Evolutionary conservation across 495 filamentous ascomycete genomes (phyloP).

Genomic region (Daldinia bambusicola): DNA sequence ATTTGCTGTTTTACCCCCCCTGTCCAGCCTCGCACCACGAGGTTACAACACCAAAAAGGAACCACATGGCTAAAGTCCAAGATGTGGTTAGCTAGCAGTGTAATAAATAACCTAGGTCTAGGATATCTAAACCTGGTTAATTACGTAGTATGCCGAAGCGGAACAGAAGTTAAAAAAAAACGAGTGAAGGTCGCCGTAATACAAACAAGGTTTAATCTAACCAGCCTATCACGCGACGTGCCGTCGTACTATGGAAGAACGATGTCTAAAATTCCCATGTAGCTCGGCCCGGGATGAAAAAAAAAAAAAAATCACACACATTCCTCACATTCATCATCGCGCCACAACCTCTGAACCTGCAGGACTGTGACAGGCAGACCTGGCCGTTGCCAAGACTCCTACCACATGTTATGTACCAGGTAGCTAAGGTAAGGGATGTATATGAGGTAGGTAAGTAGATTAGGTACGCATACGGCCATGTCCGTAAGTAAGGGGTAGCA

Average conservation of each 20-base stretch:
- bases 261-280: neutral
- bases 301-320: neutral
- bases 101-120: neutral
- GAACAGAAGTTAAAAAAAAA: neutral
- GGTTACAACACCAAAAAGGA: neutral
- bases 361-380: neutral
- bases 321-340: no score
- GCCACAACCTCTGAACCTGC: neutral
- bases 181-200: neutral
- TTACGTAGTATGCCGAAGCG: conserved; percentile 4
- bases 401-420: neutral
- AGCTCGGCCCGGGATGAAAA: neutral
- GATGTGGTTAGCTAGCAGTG: neutral
- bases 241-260: neutral
- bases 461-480: neutral
- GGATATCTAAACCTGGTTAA: neutral
- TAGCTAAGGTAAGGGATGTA: no score
- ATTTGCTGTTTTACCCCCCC: neutral
- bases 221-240: neutral
- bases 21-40: conserved; percentile 1
- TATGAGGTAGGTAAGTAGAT: neutral
- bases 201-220: neutral
- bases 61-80: neutral
- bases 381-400: neutral
- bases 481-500: neutral